Percentiles rank a stretch among this genome's conserved stretches.
These are phyloP conservation scores for Diaporthe australafricana DNA, from an alignment of 2,329 filamentous ascomycete genomes.

Conservation along the genomic window DNA sequence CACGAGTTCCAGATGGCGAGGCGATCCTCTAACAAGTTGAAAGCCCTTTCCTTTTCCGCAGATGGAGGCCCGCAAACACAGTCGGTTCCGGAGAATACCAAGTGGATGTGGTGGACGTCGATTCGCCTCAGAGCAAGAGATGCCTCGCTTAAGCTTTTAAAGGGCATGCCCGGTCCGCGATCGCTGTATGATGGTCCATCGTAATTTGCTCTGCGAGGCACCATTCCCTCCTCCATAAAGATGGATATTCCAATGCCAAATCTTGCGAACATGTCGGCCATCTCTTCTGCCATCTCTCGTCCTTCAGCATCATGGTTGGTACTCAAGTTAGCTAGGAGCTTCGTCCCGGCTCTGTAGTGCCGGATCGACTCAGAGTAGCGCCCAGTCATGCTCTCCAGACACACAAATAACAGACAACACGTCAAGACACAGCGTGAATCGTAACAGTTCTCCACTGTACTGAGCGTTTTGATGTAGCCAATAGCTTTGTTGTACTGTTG, in stretches of 20 bases:
- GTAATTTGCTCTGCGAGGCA: background rate
- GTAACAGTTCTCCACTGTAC: background rate
- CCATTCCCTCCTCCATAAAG: background rate
- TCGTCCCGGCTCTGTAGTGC: background rate
- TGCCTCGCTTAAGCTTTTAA: background rate
- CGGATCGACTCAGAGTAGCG: slow-evolving; percentile 1
- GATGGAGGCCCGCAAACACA: background rate
- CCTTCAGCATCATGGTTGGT: background rate
- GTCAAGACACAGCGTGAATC: background rate
- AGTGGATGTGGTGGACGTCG: background rate
- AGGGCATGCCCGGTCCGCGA: background rate
- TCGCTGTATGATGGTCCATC: background rate
- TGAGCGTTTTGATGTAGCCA: background rate
- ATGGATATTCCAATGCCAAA: background rate
- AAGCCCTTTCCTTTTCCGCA: background rate
- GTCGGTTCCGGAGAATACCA: background rate
- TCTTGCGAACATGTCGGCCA: background rate
- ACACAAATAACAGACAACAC: slow-evolving; percentile 3
- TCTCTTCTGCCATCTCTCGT: background rate
- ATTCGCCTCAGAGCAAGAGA: background rate
- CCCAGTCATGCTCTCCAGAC: slow-evolving; percentile 5
- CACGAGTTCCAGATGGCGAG: slow-evolving; percentile 4
- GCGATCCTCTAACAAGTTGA: background rate
- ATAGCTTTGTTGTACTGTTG: slow-evolving; percentile 11
- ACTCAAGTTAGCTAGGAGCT: background rate